Base-by-base conservation (phyloP, 768 basidiomycete genomes). In the Kwoniella mangroviensis region DNA sequence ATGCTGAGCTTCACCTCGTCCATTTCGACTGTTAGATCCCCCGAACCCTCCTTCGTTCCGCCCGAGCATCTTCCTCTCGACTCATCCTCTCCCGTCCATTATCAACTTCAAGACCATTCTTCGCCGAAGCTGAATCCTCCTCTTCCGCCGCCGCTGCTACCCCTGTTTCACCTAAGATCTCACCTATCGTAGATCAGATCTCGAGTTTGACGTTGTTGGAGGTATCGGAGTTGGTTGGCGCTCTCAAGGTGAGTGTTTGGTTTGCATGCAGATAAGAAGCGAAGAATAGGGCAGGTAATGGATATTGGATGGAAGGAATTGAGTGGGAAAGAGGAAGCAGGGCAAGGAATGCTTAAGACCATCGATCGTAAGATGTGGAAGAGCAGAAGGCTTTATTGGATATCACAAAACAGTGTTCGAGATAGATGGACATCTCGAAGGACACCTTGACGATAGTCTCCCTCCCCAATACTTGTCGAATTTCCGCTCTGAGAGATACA, bases 121-220 rank as follows among this genome's bases (percentile, higher is more conserved):
- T 64, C 15, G 52, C 67, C n/a, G 67, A 68, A 49, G 67, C 67
- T 22, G 52, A 61, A 26, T 40, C 70, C 21, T 45, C 49, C 9
- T 54, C 64, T 3, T 42, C 68, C 13, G 55, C 63, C 24, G 22
- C 53, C 15, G 26, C 70, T 3, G 52, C 59, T 41, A 24, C 63
- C 3, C 71, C 76, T 40, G 60, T 79, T 22, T 79, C 79, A 22
- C 75, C 92, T 22, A 88, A 87, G 76, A 87, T 99, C 73, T 85
- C 85, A 59, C 88, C 88, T 69, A 91, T 99, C 78, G 97, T 99
- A 28, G 93, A 98, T 81, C 91, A 93, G 82, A 98, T 99, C 75
- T 92, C 94, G 5, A 84, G 86, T 22, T 84, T 98, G 75, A 93
- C 94, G 21, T 86, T 98, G 65, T 86, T 99, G 68, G 95, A 98